Conservation (phyloP, 352 stramenopile genomes). For the Globisporangium echinulatum region DNA sequence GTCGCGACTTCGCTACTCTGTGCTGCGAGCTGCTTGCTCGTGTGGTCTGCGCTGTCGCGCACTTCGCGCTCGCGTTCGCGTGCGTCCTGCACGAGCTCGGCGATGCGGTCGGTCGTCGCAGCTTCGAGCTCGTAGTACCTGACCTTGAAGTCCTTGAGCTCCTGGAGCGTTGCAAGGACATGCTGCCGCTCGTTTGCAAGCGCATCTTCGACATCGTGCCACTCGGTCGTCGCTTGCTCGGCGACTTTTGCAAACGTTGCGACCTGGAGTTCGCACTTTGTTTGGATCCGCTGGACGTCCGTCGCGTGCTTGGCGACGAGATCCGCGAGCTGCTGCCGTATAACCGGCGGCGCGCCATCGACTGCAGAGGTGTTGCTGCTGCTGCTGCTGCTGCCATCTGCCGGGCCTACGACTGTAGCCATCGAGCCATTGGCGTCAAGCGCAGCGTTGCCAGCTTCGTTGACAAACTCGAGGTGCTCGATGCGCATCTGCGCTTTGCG, state of each 20-base stretch:
- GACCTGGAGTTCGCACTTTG: conserved; percentile 50
- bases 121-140: conserved; percentile 60
- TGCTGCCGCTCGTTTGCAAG: conserved; percentile 49
- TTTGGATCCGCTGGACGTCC: conserved; percentile 37
- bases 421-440: neutral
- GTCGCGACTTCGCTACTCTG: conserved; percentile 27
- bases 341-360: neutral
- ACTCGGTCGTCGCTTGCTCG: conserved; percentile 53
- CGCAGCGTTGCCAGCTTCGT: conserved; percentile 26
- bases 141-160: conserved; percentile 73
- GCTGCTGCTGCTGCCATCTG: too few species aligned
- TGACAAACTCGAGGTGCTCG: conserved; percentile 61
- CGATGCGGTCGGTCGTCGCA: conserved; percentile 51
- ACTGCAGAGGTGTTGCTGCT: neutral
- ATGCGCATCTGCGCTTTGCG: conserved; percentile 49
- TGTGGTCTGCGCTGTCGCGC: conserved; percentile 20
- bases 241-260: conserved; percentile 59
- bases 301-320: conserved; percentile 36
- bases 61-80: conserved; percentile 38
- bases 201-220: conserved; percentile 63
- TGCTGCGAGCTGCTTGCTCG: conserved; percentile 5
- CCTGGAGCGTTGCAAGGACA: conserved; percentile 41
- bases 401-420: too few species aligned
- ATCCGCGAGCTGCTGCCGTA: conserved; percentile 23
- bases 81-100: conserved; percentile 54